Percentiles rank a stretch among this genome's conserved stretches.
Conservation (phyloP, 306 rosid genomes). For the Lotus japonicus region DNA sequence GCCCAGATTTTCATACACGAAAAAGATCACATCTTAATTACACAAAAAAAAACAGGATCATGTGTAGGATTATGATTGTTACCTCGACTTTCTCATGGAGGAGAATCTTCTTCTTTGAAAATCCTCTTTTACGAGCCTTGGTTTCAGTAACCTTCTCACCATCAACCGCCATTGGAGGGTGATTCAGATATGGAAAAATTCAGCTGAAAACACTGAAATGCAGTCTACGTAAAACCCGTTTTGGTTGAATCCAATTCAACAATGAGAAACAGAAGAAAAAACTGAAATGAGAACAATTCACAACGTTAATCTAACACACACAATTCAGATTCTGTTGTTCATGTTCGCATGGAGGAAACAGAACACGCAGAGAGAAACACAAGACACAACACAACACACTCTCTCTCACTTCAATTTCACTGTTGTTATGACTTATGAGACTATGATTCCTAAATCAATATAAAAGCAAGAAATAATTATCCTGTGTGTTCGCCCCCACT, state of each 20-base stretch:
- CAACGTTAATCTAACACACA: neutral
- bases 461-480: neutral
- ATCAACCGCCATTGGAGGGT: conserved; percentile 26
- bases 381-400: too few relatives aligned
- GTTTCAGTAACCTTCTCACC: neutral
- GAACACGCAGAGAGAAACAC: too few relatives aligned
- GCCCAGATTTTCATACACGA: neutral
- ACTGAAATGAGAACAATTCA: neutral
- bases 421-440: neutral
- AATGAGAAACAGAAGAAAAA: neutral
- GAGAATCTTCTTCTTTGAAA: conserved; percentile 2
- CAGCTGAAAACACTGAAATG: neutral
- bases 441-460: neutral
- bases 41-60: neutral
- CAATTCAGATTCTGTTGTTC: neutral
- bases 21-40: neutral
- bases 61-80: too few relatives aligned
- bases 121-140: conserved; percentile 17
- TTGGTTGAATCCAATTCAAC: neutral
- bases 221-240: neutral
- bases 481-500: neutral
- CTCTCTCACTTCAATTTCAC: neutral
- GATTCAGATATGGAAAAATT: neutral
- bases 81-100: conserved; percentile 41
- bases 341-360: too few relatives aligned